Base-by-base conservation (phyloP, 2,329 filamentous ascomycete species). In the Trichoderma koningiopsis region DNA sequence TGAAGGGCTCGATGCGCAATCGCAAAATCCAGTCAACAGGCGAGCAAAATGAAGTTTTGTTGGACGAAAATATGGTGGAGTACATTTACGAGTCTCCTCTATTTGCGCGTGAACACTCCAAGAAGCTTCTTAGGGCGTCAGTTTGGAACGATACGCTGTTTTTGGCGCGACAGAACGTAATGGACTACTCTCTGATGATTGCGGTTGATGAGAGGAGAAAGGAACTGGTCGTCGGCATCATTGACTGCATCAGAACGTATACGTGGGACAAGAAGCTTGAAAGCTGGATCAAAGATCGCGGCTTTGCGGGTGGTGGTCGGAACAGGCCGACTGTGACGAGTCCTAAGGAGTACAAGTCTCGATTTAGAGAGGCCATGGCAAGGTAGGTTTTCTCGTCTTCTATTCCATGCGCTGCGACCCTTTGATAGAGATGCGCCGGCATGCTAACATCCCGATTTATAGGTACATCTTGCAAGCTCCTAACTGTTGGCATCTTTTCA, bases 221-320 rank as follows among this genome's bases (percentile, higher is more conserved):
- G 75, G 95, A 99, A 81, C 88, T 99, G 16, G 93, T 98, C 16
- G 94, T 99, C 2, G 96, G 96, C 5, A 98, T 99, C 76, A 98
- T 99, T 72, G 95, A 99, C 79, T 98, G 96, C 79, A 98, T 99
- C 73, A 89, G 96, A 68, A 99, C 96, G 0, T 99, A 98, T 78
- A 99, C 96, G 0, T 99, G 96, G 94, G 96, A 99, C 83, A 99
- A 99, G 85, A 97, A 97, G 78, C 87, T 99, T n/a, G 96, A 99
- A 82, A 96, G 91, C 67, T 99, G 96, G 96, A 97, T 99, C 86
- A 99, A 99, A 81, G 94, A 98, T 77, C 91, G 95, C 49, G 96
- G 92, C 0, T 93, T 94, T 75, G 91, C 88, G 0, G 89, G 90
- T 6, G 89, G 90, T 69, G 90, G 90, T 35, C 89, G 92, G 69